phyloP scores from a whole-genome alignment of 176 grass and related monocot species.

The Eragrostis curvula region DNA sequence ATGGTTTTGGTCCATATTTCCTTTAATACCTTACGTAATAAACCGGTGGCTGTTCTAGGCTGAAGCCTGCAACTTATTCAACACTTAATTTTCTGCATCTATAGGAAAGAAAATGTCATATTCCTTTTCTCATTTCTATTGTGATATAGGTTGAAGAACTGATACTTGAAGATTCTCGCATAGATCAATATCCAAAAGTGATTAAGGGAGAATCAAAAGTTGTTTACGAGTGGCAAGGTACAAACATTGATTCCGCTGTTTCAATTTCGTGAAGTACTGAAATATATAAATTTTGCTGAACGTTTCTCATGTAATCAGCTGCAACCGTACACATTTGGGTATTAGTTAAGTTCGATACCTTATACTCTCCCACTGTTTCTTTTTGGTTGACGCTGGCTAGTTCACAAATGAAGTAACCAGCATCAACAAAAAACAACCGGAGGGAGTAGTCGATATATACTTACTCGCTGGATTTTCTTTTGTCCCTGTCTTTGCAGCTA shows the following conservation, averaged over 20 bases:
- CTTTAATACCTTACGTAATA: no score
- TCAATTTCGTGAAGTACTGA: not conserved
- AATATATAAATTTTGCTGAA: not conserved
- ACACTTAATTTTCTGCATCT: conserved; percentile 9
- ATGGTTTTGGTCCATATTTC: no score
- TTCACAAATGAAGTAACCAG: no score
- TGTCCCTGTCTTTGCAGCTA: conserved; percentile 43
- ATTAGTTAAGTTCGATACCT: no score
- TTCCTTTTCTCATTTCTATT: conserved; percentile 23
- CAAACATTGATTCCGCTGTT: not conserved
- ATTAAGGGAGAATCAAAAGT: conserved; percentile 91
- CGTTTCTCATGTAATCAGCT: not conserved
- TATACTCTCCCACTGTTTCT: no score
- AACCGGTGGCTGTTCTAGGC: not conserved
- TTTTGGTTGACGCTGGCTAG: no score
- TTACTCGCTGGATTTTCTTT: not conserved
- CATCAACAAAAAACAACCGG: no score
- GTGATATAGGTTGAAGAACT: conserved; percentile 83
- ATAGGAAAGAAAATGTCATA: not conserved
- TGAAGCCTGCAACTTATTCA: not conserved
- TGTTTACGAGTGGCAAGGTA: conserved; percentile 98
- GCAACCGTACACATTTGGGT: no score
- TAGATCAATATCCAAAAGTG: conserved; percentile 88
- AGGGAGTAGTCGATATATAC: not conserved
- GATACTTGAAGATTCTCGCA: conserved; percentile 86